Evolutionary conservation across 2,329 filamentous ascomycete genomes (phyloP).

Genomic region (Talaromyces verruculosus): DNA sequence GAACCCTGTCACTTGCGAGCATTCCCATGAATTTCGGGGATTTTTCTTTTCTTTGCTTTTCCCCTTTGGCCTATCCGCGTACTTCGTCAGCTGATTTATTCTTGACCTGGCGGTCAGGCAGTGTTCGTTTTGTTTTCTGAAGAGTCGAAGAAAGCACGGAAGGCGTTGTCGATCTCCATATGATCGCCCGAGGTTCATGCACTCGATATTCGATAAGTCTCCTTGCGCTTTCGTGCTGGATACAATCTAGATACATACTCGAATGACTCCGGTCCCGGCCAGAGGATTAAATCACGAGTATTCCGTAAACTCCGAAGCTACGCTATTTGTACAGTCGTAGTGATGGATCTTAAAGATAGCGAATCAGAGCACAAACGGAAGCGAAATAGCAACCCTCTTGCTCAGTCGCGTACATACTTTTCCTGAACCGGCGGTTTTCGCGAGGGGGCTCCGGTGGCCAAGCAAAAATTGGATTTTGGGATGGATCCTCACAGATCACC

Average conservation of each 20-base stretch:
- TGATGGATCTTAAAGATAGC: not conserved
- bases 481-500: conserved; percentile 11
- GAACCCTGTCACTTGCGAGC: not conserved
- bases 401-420: not conserved
- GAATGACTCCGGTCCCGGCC: not conserved
- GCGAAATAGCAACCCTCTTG: not conserved
- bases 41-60: conserved; percentile 16
- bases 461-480: not conserved
- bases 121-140: not conserved
- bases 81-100: conserved; percentile 1
- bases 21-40: conserved; percentile 1
- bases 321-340: not conserved
- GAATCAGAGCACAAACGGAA: not conserved
- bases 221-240: not conserved
- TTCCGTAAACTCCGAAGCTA: not conserved
- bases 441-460: not conserved
- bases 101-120: conserved; percentile 6
- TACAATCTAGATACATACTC: not conserved
- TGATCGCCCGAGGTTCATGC: conserved; percentile 10
- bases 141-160: not conserved
- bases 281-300: not conserved
- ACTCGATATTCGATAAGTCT: not conserved
- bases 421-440: not conserved
- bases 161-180: conserved; percentile 12
- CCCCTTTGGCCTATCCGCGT: not conserved